Percentiles rank a stretch among this genome's conserved stretches.
These are phyloP conservation scores for Darksidea phi DNA, from an alignment of 495 filamentous ascomycete genomes.

Conservation along the genomic window DNA sequence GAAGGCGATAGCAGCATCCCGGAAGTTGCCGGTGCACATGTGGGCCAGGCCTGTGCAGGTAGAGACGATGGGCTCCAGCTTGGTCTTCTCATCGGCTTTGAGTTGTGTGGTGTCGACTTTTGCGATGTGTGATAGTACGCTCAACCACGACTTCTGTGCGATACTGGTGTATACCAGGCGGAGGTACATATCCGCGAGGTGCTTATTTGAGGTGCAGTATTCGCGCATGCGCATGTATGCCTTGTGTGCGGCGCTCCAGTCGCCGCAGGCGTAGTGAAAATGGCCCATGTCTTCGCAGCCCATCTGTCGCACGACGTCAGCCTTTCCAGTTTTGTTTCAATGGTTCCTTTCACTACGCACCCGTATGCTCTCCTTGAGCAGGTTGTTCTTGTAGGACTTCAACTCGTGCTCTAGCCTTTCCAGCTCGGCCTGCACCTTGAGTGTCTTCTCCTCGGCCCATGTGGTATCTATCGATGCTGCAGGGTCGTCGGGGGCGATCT, in stretches of 20 bases:
- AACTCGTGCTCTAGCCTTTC: constrained; percentile 77
- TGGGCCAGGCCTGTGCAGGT: constrained; percentile 69
- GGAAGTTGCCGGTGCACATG: constrained; percentile 62
- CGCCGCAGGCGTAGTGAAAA: constrained; percentile 65
- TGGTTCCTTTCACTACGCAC: constrained; percentile 50
- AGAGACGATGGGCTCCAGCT: constrained; percentile 47
- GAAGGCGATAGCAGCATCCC: constrained; percentile 72
- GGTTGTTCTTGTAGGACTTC: constrained; percentile 92
- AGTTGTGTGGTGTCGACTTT: constrained; percentile 61
- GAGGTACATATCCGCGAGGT: constrained; percentile 68
- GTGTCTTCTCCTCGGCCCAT: constrained; percentile 67
- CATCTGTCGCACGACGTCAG: constrained; percentile 55
- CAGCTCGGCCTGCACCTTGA: constrained; percentile 63
- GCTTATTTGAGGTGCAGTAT: constrained; percentile 66
- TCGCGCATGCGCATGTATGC: constrained; percentile 73
- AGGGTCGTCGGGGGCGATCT: constrained; percentile 64
- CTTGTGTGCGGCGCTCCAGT: constrained; percentile 60
- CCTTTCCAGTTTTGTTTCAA: not conserved
- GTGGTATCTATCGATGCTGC: constrained; percentile 63
- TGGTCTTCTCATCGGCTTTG: constrained; percentile 51
- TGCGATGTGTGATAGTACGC: constrained; percentile 63
- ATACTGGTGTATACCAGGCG: constrained; percentile 66
- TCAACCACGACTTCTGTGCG: constrained; percentile 66
- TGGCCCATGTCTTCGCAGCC: constrained; percentile 72
- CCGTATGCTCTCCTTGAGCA: constrained; percentile 95